A percentile compares a stretch with the other conserved stretches of the same genome.
Conservation (phyloP, 23 red algal genomes). For the Pyropia yezoensis region DNA sequence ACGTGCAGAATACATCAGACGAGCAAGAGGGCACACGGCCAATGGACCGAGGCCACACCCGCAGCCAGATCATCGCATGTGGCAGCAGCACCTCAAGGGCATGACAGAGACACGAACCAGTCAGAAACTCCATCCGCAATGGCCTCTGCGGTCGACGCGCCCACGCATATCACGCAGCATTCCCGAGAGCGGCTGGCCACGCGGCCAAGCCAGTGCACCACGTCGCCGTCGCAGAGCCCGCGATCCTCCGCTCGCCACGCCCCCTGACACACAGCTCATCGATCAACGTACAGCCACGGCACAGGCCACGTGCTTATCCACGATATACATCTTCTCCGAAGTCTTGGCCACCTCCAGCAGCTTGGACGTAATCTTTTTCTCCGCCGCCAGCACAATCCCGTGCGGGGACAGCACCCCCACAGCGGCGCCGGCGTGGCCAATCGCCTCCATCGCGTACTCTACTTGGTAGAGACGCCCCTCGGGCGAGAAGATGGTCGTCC, state of each 20-base stretch:
- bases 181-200: too few relatives aligned
- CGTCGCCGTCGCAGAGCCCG: too few relatives aligned
- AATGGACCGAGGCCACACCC: neutral
- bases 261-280: too few relatives aligned
- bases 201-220: too few relatives aligned
- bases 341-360: slow-evolving; percentile 76
- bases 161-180: too few relatives aligned
- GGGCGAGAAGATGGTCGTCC: slow-evolving; percentile 81
- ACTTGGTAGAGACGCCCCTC: slow-evolving; percentile 98
- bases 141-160: too few relatives aligned
- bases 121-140: neutral
- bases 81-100: neutral
- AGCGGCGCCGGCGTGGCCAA: slow-evolving; percentile 86
- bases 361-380: slow-evolving; percentile 94
- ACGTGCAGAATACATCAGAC: neutral
- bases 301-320: slow-evolving; percentile 90
- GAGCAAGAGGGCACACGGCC: neutral
- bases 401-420: slow-evolving; percentile 77
- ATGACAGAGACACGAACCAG: neutral
- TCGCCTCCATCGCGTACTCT: slow-evolving; percentile 99
- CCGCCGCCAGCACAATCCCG: slow-evolving; percentile 92
- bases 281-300: slow-evolving; percentile 46
- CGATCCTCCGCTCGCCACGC: too few relatives aligned
- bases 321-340: slow-evolving; percentile 99
- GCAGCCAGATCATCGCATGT: neutral